Evolutionary conservation across 768 basidiomycete genomes (phyloP), one percentile per base, ranked within the genome.

Genomic region (Pulveroboletus frians): DNA sequence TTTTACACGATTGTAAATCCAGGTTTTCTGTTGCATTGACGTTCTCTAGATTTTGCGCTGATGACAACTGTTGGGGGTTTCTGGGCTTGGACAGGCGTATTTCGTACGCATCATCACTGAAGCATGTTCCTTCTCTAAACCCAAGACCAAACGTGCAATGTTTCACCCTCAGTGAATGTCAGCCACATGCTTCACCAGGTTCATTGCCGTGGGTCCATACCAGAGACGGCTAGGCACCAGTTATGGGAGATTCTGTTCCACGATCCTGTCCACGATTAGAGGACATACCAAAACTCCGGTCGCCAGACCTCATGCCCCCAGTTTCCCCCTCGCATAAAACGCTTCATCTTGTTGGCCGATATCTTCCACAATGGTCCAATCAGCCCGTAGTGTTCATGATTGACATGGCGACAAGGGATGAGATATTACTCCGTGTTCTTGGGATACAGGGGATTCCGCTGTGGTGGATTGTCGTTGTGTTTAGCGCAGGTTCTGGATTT

Each of bases 1-100:
- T n/a, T n/a, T n/a, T n/a, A n/a, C n/a, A n/a, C n/a, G n/a, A n/a
- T 73, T 41, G 78, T 81, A 10, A 81, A 81, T 50, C 78, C 79
- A 11, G 50, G 40, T 26, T 43, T 48, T 21, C 6, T 15, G 27
- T 43, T 18, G 9, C 21, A 13, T 39, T 39, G 14, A 23, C 9
- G 21, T 8, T 4, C 13, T 38, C 21, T 2, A 13, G 4, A 8
- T 14, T 34, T 37, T 20, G 18, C n/a, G 18, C 10, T 42, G 6
- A 49, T 14, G 23, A n/a, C 9, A 4, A 17, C 7, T 13, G 7
- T 29, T 18, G 11, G 3, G 23, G 17, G 11, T 17, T 26, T 2
- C n/a, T 38, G 41, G 10, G 32, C 35, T 11, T 30, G 43, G 47
- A 41, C 47, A 11, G 47, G 47, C 18, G 47, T 20, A n/a, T 23